A percentile compares a stretch with the other conserved stretches of the same genome.
Evolutionary conservation across 306 rosid species (phyloP).

Genomic region (Cucurbita maxima): DNA sequence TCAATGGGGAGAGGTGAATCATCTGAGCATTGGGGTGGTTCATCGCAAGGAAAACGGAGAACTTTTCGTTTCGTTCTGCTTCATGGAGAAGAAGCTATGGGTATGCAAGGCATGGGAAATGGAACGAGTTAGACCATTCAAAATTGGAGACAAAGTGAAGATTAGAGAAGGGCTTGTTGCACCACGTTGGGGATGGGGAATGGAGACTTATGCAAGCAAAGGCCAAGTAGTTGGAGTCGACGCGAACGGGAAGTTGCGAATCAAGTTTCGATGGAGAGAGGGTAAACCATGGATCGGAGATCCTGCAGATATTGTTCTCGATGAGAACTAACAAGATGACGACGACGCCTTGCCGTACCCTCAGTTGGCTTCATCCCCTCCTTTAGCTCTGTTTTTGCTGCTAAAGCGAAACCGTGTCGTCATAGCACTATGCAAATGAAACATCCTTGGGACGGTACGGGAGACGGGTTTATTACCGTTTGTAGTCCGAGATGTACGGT

Average conservation of each 20-base stretch:
- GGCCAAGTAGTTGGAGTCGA: constrained; percentile 90
- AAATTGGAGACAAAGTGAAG: constrained; percentile 72
- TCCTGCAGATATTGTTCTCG: constrained; percentile 75
- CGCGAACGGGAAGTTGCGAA: constrained; percentile 83
- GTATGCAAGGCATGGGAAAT: constrained; percentile 78
- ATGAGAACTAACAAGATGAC: constrained; percentile 21
- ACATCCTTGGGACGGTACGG: not conserved
- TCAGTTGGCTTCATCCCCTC: not conserved
- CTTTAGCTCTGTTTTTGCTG: not conserved
- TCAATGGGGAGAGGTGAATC: constrained; percentile 98
- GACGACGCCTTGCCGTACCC: not conserved
- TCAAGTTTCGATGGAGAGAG: constrained; percentile 95
- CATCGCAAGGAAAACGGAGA: constrained; percentile 80
- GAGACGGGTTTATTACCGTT: not conserved
- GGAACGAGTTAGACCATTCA: constrained; percentile 58
- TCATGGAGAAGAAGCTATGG: constrained; percentile 75
- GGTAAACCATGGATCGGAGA: constrained; percentile 97
- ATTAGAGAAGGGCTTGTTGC: constrained; percentile 72
- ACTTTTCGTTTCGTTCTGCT: constrained; percentile 78
- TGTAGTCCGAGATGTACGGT: not conserved
- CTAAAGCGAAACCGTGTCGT: not conserved
- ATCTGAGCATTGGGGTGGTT: constrained; percentile 72
- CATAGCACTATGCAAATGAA: not conserved
- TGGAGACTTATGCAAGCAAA: constrained; percentile 92
- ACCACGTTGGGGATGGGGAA: constrained; percentile 99